Evolutionary conservation across 176 grass and related monocot genomes (phyloP), one percentile per base, ranked within the genome.

Genomic region (Phragmites australis): DNA sequence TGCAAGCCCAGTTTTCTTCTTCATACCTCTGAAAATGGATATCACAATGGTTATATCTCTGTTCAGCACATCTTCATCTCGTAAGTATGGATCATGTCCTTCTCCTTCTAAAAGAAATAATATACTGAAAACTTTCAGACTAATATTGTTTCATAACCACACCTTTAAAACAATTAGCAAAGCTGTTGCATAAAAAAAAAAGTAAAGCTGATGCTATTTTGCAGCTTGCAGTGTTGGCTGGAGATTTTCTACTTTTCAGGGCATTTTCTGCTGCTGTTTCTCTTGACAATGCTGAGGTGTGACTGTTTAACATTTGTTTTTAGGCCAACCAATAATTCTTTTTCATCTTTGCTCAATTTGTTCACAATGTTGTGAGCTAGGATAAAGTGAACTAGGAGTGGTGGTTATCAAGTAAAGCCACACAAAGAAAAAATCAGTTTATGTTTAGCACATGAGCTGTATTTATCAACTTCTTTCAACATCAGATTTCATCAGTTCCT

Each of bases 211-310:
- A 46, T 75, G 34, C 37, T 81, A 66, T 41, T 51, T 52, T 93
- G 74, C 87, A 97, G 91, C 84, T 97, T 89, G 88, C 94, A 41
- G 66, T 91, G 66, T 83, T 97, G 68, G 91, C 91, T 16, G 94
- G 94, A 52, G 91, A 97, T 89, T 97, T 93, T 83, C 82, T 97
- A 71, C 87, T 97, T 72, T 91, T 76, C 65, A 88, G 85, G 81
- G 94, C 94, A 87, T 93, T 92, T 91, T 63, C 84, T 81, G 78
- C 89, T 66, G 88, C 87, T 13, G 87, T 85, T 9, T 79, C 89
- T 82, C 84, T 97, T 45, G 84, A 86, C 40, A 97, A 91, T 54
- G 72, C 51, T 18, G 84, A 89, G 86, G 92, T 91, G 67, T 32
- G 78, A 21, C 17, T 32, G 15, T 72, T 55, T 58, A 32, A 40